Evolutionary conservation across 2,329 filamentous ascomycete species (phyloP), one percentile per base, ranked within the genome.

Genomic region (Sarocladium brachiariae): DNA sequence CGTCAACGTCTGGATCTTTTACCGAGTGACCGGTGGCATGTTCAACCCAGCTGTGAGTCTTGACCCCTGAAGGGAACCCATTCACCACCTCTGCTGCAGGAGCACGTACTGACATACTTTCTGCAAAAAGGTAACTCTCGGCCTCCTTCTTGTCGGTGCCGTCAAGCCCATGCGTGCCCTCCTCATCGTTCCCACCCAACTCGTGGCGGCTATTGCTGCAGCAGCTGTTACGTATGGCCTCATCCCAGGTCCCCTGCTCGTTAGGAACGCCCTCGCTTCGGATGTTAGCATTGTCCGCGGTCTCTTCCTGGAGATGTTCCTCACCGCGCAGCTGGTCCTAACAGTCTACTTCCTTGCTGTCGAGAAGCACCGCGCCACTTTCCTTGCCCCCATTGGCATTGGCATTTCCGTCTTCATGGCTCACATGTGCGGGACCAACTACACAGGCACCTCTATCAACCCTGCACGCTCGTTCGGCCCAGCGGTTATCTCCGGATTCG

Each of bases 351-450:
- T 88, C 77, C 72, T 88, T 39, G 84, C 84, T 0, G 79, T 81
- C 3, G 84, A 88, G 62, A 89, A 89, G 67, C 84, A 89, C 63
- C 81, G 83, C 39, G 80, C 80, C 2, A 89, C 86, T 0, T 87
- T 76, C 60, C 67, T 89, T 1, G 86, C 86, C 0, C 86, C 86
- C 0, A 68, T 89, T 3, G 84, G 83, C 11, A 87, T 90, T 57
- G 87, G 87, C 1, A 65, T 88, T 2, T 73, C 84, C 0, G 74
- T 89, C 50, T 89, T 89, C 63, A 75, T 89, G 38, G 69, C 69
- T 4, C 67, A 76, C 61, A 62, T 75, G 48, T 65, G 63, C 33
- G 68, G 69, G 23, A 70, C 73, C 19, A 70, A 71, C 55, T 77
- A 67, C 55, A 76, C 74, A 1, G 71, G 71, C 19, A 73, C 71